Conservation (phyloP, 768 basidiomycete genomes). For the Rossbeevera mucosa region DNA sequence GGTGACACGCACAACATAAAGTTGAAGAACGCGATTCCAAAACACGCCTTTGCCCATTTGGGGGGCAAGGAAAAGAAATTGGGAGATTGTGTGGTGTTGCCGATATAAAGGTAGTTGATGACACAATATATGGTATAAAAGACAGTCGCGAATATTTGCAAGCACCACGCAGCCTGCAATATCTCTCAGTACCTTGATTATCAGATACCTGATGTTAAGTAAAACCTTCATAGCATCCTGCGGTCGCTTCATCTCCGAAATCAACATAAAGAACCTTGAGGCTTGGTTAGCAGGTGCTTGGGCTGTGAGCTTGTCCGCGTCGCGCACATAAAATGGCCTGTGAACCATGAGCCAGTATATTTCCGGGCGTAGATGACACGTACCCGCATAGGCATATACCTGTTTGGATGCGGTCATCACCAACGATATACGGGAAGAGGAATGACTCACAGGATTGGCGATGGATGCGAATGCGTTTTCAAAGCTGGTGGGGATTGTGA, state of each 20-base stretch:
- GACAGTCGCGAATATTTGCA: slow-evolving; percentile 49
- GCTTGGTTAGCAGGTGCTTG: slow-evolving; percentile 1
- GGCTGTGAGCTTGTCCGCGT: background rate
- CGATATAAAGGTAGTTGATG: slow-evolving; percentile 44
- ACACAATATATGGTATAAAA: slow-evolving; percentile 48
- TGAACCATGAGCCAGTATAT: background rate
- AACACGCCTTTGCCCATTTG: slow-evolving; percentile 47
- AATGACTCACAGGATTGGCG: slow-evolving; percentile 2
- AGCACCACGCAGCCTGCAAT: slow-evolving; percentile 41
- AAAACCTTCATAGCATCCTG: slow-evolving; percentile 48
- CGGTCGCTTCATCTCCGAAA: slow-evolving; percentile 51
- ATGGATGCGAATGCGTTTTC: slow-evolving; percentile 25
- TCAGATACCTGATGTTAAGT: too few species aligned
- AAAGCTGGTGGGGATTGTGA: slow-evolving; percentile 38
- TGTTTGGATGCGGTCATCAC: background rate
- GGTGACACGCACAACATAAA: slow-evolving; percentile 42
- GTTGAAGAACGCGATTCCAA: slow-evolving; percentile 46
- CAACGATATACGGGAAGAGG: background rate
- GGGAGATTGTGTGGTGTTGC: slow-evolving; percentile 26
- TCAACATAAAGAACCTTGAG: slow-evolving; percentile 52
- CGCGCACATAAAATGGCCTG: slow-evolving; percentile 50
- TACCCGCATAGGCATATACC: slow-evolving; percentile 7
- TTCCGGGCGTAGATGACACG: background rate
- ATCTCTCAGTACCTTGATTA: background rate
- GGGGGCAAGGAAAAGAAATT: slow-evolving; percentile 6